Base-by-base conservation (phyloP, 768 basidiomycete species). In the Calocera viscosa region DNA sequence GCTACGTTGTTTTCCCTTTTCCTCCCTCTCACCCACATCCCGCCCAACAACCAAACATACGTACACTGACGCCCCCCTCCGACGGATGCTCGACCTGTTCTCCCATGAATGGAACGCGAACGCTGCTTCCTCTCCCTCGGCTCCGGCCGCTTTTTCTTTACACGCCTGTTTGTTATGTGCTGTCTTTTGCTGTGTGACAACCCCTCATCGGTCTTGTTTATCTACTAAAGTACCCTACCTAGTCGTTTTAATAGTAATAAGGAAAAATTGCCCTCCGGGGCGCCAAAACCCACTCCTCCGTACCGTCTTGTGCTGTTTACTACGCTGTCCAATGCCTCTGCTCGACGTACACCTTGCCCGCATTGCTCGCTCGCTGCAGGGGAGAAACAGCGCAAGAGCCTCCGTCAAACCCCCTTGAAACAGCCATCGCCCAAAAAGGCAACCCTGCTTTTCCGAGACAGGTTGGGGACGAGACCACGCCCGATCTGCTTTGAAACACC, bases 351-450 rank as follows among this genome's bases (percentile, higher is more conserved):
- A 19, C n/a, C 24, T 30, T 26, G 53, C 30, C 26, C 14, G 7
- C 10, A 5, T 2, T 28, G 30, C 22, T 28, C 26, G 35, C 5
- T 38, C 7, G 14, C 35, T 38, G 35, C 35, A 5, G 11, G 26
- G 14, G 26, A 60, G 30, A 60, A 24, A 47, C 24, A 47, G 26
- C 53, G 30, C 53, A 8, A 19, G 22, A 16, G 53, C 30, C 53
- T 60, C 14, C 24, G 53, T 22, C 30, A 26, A 60, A 60, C 53
- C 53, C 53, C 53, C 53, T 60, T 60, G 53, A 60, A 60, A 60
- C 53, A 10, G 14, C 30, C 14, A 22, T 28, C 5, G 53, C 53
- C 24, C 11, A 32, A 60, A 60, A 60, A 32, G 53, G 26, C 24
- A 60, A 60, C 30, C 26, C 53, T 19, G 43, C 43, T 47, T 47